A percentile compares a stretch with the other conserved stretches of the same genome.
Conservation (phyloP, 345 rosid species). For the Sonneratia alba region DNA sequence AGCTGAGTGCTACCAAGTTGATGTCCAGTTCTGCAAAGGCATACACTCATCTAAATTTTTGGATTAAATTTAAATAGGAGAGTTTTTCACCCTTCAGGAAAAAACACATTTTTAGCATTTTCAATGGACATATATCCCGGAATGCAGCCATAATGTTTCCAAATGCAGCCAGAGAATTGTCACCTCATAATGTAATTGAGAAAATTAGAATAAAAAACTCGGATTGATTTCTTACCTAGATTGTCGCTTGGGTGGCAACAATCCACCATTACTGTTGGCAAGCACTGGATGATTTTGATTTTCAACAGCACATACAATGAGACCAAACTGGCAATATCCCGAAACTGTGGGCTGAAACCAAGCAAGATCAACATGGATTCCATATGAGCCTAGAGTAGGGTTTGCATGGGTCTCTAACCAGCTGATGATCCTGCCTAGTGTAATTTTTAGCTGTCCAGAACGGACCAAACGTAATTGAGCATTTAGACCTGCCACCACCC, state of each 20-base stretch:
- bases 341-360: slow-evolving; percentile 76
- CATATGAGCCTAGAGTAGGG: slow-evolving; percentile 55
- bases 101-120: not conserved
- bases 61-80: not conserved
- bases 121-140: not conserved
- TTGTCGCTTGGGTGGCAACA: slow-evolving; percentile 22
- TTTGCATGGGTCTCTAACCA: slow-evolving; percentile 98
- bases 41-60: not conserved
- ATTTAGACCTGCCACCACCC: slow-evolving; percentile 85
- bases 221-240: slow-evolving; percentile 27
- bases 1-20: not conserved
- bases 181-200: not conserved
- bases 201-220: not conserved
- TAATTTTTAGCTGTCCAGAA: slow-evolving; percentile 51
- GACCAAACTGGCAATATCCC: slow-evolving; percentile 75
- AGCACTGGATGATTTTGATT: slow-evolving; percentile 20
- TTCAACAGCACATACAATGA: slow-evolving; percentile 35
- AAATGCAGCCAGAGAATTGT: not conserved
- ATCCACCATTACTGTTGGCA: slow-evolving; percentile 23
- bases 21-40: not conserved
- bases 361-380: slow-evolving; percentile 58
- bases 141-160: not conserved
- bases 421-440: slow-evolving; percentile 53
- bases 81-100: not conserved
- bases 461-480: slow-evolving; percentile 80